Conservation (phyloP, 2,329 filamentous ascomycete species). For the Pseudocercospora fuligena region DNA sequence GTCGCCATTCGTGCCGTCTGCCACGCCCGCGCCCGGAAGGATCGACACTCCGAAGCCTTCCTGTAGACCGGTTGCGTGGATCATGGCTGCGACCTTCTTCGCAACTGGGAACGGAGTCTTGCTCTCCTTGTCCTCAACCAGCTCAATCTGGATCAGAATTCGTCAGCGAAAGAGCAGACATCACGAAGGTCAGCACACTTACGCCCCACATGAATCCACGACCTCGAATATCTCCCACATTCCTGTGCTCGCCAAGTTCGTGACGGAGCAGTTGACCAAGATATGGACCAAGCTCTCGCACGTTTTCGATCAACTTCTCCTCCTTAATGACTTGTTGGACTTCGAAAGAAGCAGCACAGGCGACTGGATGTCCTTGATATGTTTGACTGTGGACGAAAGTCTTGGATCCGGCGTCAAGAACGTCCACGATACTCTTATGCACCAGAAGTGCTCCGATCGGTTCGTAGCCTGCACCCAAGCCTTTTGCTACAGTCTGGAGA, state of each 20-base stretch:
- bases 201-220: constrained; percentile 58
- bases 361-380: constrained; percentile 59
- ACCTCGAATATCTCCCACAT: constrained; percentile 65
- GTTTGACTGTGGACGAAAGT: constrained; percentile 63
- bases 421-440: constrained; percentile 54
- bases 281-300: constrained; percentile 55
- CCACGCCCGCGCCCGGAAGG: constrained; percentile 66
- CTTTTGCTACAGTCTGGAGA: constrained; percentile 68
- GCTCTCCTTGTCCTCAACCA: constrained; percentile 57
- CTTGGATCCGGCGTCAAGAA: constrained; percentile 43
- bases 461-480: constrained; percentile 65
- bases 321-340: constrained; percentile 63
- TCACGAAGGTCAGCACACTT: constrained; percentile 2
- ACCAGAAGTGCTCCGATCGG: constrained; percentile 62
- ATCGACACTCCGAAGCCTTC: constrained; percentile 56
- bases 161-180: not conserved
- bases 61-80: constrained; percentile 48
- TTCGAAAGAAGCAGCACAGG: constrained; percentile 66
- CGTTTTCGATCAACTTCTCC: constrained; percentile 60
- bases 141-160: constrained; percentile 53
- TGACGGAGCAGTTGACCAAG: constrained; percentile 51
- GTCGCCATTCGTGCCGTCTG: constrained; percentile 63
- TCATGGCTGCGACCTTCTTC: constrained; percentile 49
- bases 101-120: constrained; percentile 57
- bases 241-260: constrained; percentile 47